Conservation (phyloP, 163 green algal genomes). For the Scenedesmus sp. region DNA sequence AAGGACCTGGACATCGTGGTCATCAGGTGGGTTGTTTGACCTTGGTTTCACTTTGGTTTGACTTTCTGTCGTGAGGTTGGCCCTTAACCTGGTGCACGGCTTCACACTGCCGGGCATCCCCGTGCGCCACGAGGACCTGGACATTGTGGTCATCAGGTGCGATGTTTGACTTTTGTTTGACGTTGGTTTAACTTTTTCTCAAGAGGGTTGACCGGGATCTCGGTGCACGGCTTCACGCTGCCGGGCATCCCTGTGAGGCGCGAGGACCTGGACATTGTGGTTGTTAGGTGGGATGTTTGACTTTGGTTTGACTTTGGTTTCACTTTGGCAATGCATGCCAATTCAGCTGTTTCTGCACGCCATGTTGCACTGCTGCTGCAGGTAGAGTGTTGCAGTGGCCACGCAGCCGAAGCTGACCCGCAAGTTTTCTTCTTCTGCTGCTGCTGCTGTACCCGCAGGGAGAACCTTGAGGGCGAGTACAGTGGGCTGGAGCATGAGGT, state of each 20-base stretch:
- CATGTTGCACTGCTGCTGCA: too few species aligned
- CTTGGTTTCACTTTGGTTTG: too few species aligned
- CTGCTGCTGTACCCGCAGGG: slow-evolving; percentile 57
- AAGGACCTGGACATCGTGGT: slow-evolving; percentile 83
- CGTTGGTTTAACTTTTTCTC: too few species aligned
- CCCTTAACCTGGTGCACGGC: slow-evolving; percentile 75
- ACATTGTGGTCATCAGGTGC: slow-evolving; percentile 87
- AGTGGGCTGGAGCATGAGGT: slow-evolving; percentile 96
- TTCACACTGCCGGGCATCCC: slow-evolving; percentile 75
- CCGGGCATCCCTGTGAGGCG: slow-evolving; percentile 25
- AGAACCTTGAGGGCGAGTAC: slow-evolving; percentile 99
- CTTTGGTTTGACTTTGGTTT: background rate
- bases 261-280: slow-evolving; percentile 81
- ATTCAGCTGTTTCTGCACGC: too few species aligned
- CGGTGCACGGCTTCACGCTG: background rate
- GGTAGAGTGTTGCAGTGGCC: too few species aligned
- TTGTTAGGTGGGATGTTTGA: slow-evolving; percentile 72
- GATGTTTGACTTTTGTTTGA: background rate
- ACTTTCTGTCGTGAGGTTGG: too few species aligned
- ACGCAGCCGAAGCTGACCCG: too few species aligned
- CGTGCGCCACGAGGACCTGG: slow-evolving; percentile 72
- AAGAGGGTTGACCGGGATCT: background rate
- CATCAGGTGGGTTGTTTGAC: slow-evolving; percentile 64
- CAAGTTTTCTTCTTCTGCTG: too few species aligned
- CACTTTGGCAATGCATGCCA: too few species aligned